These are phyloP conservation scores for Camellia lanceoleosa DNA, from an alignment of 148 eudicot species.

Conservation along the genomic window DNA sequence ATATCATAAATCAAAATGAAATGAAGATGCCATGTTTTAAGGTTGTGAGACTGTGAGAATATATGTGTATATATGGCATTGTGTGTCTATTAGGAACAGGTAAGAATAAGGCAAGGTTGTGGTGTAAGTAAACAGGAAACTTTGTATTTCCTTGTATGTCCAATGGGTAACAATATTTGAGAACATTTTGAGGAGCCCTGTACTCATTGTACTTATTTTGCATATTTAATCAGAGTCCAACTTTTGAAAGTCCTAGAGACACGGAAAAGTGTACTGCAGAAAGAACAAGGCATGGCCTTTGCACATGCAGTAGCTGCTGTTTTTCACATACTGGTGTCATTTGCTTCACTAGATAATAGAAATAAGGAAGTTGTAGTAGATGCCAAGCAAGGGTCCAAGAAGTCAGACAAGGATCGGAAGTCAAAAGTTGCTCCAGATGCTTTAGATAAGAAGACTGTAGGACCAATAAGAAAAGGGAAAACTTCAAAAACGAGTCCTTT, in stretches of 20 bases:
- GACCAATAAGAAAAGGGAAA: slow-evolving; percentile 57
- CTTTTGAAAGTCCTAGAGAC: slow-evolving; percentile 80
- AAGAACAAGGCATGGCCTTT: slow-evolving; percentile 99
- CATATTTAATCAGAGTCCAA: slow-evolving; percentile 60
- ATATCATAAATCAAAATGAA: background rate
- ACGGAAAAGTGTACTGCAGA: slow-evolving; percentile 75
- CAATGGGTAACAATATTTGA: background rate
- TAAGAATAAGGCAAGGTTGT: too few species aligned
- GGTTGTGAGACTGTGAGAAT: background rate
- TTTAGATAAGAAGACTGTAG: slow-evolving; percentile 39
- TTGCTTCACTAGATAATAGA: slow-evolving; percentile 36
- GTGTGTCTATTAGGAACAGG: too few species aligned
- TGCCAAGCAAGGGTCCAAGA: slow-evolving; percentile 48
- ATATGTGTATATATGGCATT: too few species aligned
- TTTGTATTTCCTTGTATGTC: background rate
- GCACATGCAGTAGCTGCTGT: slow-evolving; percentile 97
- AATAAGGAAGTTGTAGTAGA: slow-evolving; percentile 32
- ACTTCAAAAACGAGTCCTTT: slow-evolving; percentile 65
- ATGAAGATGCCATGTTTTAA: background rate
- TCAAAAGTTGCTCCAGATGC: slow-evolving; percentile 35
- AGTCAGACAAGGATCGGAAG: slow-evolving; percentile 52
- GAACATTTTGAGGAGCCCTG: background rate
- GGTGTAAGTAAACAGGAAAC: too few species aligned
- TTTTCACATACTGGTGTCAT: slow-evolving; percentile 64
- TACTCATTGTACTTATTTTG: slow-evolving; percentile 16